Evolutionary conservation across 2,329 filamentous ascomycete species (phyloP), one percentile per base, ranked within the genome.

Genomic region (Clonostachys byssicola): DNA sequence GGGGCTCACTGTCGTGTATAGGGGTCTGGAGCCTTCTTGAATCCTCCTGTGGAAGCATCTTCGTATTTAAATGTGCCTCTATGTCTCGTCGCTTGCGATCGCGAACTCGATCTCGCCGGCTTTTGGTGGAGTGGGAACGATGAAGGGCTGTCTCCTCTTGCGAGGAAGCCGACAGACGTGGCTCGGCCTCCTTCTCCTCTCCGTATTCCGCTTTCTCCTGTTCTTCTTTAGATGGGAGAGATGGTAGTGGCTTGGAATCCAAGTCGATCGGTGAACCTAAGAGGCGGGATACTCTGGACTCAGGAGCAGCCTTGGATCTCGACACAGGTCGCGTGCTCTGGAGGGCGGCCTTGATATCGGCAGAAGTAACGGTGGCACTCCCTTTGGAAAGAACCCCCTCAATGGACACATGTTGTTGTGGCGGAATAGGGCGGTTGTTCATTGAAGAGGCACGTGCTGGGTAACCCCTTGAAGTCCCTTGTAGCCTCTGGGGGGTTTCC

Each of bases 11-110:
- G 35, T 45, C 34, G 23, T 30, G 23, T 30, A 30, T 4, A 10
- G 23, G 23, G 23, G 23, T 30, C 9, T 30, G 23, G 23, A 30
- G 23, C 23, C 23, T 30, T 30, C 23, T 30, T 30, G 23, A 30
- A 10, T 38, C 34, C 5, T n/a, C 34, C 36, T 54, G 50, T n/a
- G 52, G 53, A 20, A 53, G 57, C 16, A 57, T 46, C 13, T 56
- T 60, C 6, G 54, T 54, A 16, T 39, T 52, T 8, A 59, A 54
- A 6, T 61, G 50, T 5, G 64, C 61, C 47, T 71, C 67, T 49
- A 73, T 60, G 34, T 73, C 70, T 14, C 67, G 60, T 45, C 60
- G 59, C 50, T 70, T 72, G 54, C 62, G 64, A 16, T 70, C 65
- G 18, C 62, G 64, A 6, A 72, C 70, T 42, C 59, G 62, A 6